Percentiles rank a stretch among this genome's conserved stretches.
These are phyloP conservation scores for Hansenula lynferdii DNA, from an alignment of 1,139 yeast genomes.

Conservation along the genomic window DNA sequence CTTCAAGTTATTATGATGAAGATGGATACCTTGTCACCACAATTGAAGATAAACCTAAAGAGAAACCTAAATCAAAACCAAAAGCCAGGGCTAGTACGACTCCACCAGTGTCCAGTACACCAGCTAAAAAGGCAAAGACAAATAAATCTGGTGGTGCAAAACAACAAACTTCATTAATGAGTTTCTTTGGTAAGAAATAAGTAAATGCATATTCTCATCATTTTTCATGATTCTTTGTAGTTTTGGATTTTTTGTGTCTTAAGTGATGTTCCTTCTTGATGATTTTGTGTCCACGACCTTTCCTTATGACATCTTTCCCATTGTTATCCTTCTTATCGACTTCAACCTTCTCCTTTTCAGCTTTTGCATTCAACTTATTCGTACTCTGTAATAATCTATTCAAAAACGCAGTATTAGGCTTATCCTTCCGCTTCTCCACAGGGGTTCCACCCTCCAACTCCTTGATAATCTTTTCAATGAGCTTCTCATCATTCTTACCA, in stretches of 20 bases:
- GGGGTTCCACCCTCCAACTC: neutral
- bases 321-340: neutral
- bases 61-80: too few relatives aligned
- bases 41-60: conserved; percentile 7
- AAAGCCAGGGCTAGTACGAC: conserved; percentile 9
- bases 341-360: too few relatives aligned
- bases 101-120: conserved; percentile 1
- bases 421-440: neutral
- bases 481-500: neutral
- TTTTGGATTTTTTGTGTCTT: neutral
- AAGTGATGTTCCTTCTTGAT: neutral
- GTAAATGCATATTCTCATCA: neutral
- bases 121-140: conserved; percentile 12
- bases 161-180: conserved; percentile 19
- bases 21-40: conserved; percentile 26
- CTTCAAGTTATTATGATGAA: conserved; percentile 22
- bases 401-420: neutral
- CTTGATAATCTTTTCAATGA: neutral
- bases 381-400: neutral
- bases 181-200: conserved; percentile 22
- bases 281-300: neutral
- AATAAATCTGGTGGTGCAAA: conserved; percentile 6
- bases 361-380: neutral
- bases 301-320: neutral
- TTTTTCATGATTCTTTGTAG: neutral